Base-by-base conservation (phyloP, 371 early-diverging fungal species). In the Ordospora colligata region DNA sequence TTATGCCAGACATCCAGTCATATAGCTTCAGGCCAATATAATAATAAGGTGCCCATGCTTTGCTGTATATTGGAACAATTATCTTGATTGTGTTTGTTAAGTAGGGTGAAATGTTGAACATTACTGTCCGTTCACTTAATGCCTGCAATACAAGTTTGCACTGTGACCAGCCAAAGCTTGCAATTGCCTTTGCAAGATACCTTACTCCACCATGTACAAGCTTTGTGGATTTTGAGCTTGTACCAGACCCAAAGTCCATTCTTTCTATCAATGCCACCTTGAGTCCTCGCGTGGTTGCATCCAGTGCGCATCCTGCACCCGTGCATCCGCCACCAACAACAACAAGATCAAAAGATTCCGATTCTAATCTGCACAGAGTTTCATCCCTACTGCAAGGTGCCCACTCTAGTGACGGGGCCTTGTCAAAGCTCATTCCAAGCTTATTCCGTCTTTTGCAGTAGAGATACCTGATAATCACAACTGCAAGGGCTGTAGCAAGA, bases 161-260 rank as follows among this genome's bases (percentile, higher is more conserved):
- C 83, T 98, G 97, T 83, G 90, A 93, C 83, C 90, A 90, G 79
- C 94, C 95, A 19, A 94, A 84, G 58, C 93, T 91, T 87, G 89
- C 88, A 63, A 97, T 88, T 3, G 97, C 99, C 86, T 96, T 95
- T 85, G 96, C 95, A 74, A 98, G 87, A 84, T 98, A 98, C 66
- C 99, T 88, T 43, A 98, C 95, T 79, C 99, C 99, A 70, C 99
- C 99, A 81, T 98, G 99, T 19, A 98, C 91, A 11, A 98, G 87
- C 81, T 98, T 98, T 5, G 99, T 97, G 17, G 91, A 91, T 76
- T 94, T 88, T 1, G 95, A 95, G 40, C 92, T 91, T 1, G 97
- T 96, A 52, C 92, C 93, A 86, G 91, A 88, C 14, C 93, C 88
- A 87, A 94, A 97, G 86, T 98, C 99, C 79, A 93, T 92, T 64